Conservation (phyloP, 768 basidiomycete species). For the Dacryopinax primogenitus region DNA sequence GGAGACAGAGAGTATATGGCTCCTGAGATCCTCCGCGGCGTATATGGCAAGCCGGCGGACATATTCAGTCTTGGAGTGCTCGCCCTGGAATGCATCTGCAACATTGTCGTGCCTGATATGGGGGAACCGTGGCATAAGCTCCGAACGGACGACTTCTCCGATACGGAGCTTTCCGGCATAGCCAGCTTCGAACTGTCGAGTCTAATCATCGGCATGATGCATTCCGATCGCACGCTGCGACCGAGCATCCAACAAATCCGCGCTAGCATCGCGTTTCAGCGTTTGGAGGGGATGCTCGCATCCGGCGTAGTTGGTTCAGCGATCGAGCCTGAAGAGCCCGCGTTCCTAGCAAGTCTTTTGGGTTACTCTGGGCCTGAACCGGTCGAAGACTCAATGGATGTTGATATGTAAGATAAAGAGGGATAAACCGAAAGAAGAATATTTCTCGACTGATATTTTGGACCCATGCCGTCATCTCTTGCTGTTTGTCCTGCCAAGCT, state of each 20-base stretch:
- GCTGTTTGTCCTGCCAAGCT: not conserved
- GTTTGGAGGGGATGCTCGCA: conserved; percentile 55
- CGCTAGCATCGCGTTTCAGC: conserved; percentile 47
- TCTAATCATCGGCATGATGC: conserved; percentile 68
- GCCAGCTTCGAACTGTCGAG: conserved; percentile 48
- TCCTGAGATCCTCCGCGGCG: conserved; percentile 84
- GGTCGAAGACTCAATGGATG: not conserved
- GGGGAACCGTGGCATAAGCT: conserved; percentile 90
- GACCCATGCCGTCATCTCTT: not conserved
- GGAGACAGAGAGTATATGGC: conserved; percentile 96
- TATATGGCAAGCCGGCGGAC: conserved; percentile 87
- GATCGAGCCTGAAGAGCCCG: conserved; percentile 2
- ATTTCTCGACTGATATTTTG: not conserved
- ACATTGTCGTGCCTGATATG: conserved; percentile 96
- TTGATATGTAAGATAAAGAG: conserved; percentile 3
- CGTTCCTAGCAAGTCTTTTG: not conserved
- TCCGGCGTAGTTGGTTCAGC: not conserved
- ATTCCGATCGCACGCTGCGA: conserved; percentile 49
- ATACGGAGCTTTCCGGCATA: conserved; percentile 44
- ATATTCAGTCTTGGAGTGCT: conserved; percentile 96
- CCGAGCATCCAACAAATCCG: conserved; percentile 45
- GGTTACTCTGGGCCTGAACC: not conserved
- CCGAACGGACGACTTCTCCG: conserved; percentile 79
- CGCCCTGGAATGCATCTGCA: conserved; percentile 86
- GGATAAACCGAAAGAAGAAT: not conserved